Conservation (phyloP, 78 protist species). For the Dictyostelium firmibasis region DNA sequence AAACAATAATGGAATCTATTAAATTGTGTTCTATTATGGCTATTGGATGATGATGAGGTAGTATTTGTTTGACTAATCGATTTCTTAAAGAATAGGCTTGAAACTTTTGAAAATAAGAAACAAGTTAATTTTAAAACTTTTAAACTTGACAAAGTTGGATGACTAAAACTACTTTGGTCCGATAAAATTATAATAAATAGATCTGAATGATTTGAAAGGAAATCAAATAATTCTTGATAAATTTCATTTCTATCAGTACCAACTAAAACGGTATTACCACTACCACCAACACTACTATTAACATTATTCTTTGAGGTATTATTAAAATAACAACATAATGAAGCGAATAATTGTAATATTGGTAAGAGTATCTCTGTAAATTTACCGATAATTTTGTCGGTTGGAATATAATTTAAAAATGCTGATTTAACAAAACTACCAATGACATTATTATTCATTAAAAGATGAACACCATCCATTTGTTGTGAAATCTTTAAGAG, state of each 20-base stretch:
- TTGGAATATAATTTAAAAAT: slow-evolving; percentile 21
- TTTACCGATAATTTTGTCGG: background rate
- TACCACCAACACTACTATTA: no score
- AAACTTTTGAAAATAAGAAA: slow-evolving; percentile 23
- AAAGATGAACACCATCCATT: background rate
- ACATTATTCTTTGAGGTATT: background rate
- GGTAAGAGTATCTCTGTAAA: slow-evolving; percentile 1
- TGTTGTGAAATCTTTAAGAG: slow-evolving; percentile 36
- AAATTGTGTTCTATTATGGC: background rate
- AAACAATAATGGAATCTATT: slow-evolving; percentile 41
- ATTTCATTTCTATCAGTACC: slow-evolving; percentile 17
- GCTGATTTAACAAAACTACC: background rate
- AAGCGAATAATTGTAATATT: background rate
- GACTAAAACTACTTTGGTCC: background rate
- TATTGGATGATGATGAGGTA: background rate
- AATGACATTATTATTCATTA: slow-evolving; percentile 26
- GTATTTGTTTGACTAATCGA: no score
- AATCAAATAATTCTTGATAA: slow-evolving; percentile 2
- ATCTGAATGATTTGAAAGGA: slow-evolving; percentile 23
- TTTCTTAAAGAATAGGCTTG: background rate
- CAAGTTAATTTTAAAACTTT: slow-evolving; percentile 3
- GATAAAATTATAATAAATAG: slow-evolving; percentile 10
- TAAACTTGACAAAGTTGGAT: background rate
- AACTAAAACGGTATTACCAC: background rate
- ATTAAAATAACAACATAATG: background rate